Evolutionary conservation across 352 stramenopile species (phyloP).

Genomic region (Globisporangium canariense): DNA sequence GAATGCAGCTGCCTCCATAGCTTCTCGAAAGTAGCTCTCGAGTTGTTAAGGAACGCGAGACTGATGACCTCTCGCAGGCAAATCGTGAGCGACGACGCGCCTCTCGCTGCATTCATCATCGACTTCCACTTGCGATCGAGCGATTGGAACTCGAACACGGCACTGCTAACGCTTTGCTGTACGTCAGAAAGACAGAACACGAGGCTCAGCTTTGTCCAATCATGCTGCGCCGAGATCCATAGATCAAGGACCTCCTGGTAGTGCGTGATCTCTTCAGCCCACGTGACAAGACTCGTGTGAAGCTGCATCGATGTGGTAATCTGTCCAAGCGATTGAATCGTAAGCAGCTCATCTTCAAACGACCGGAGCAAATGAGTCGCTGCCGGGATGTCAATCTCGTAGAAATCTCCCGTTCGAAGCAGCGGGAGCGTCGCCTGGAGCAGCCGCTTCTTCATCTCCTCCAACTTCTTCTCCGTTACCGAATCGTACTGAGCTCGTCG

Average conservation of each 20-base stretch:
- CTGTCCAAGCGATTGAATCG: slow-evolving; percentile 53
- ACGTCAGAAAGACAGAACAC: slow-evolving; percentile 55
- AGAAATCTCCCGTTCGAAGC: slow-evolving; percentile 36
- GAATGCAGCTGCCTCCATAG: slow-evolving; percentile 50
- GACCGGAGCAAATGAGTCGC: slow-evolving; percentile 31
- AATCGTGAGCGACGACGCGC: slow-evolving; percentile 39
- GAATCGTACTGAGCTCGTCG: slow-evolving; percentile 51
- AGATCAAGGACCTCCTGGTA: slow-evolving; percentile 59
- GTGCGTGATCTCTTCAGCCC: slow-evolving; percentile 56
- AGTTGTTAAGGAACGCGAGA: slow-evolving; percentile 40
- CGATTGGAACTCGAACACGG: slow-evolving; percentile 55
- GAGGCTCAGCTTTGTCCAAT: slow-evolving; percentile 42
- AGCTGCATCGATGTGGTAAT: slow-evolving; percentile 34
- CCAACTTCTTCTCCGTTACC: slow-evolving; percentile 49
- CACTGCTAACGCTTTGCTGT: slow-evolving; percentile 50
- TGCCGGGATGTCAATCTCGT: slow-evolving; percentile 37
- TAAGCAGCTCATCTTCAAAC: slow-evolving; percentile 57
- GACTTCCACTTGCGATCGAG: slow-evolving; percentile 67
- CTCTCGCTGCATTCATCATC: slow-evolving; percentile 60
- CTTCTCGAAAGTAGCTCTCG: slow-evolving; percentile 41
- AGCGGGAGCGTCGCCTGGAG: slow-evolving; percentile 37
- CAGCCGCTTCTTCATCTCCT: slow-evolving; percentile 54
- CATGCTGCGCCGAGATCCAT: slow-evolving; percentile 48
- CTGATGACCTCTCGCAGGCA: slow-evolving; percentile 65
- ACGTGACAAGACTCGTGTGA: slow-evolving; percentile 39